phyloP scores from a whole-genome alignment of 2,329 filamentous ascomycete genomes.

The Nannizziopsis arthrosporioides region DNA sequence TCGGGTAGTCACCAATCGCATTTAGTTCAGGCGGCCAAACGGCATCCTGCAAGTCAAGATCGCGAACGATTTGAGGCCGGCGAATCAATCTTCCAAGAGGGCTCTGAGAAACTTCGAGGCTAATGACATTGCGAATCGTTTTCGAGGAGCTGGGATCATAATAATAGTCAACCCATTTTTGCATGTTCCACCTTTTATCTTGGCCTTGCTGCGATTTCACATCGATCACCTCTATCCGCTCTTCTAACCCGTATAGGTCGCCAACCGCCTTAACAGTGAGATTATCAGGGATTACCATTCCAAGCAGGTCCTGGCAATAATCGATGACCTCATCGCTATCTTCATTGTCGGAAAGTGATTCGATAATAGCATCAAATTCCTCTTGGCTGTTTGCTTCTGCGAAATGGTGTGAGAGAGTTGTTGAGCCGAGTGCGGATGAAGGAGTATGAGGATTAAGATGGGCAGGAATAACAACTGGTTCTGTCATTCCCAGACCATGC shows the following conservation, averaged over 20 bases:
- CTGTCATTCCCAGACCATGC: constrained; percentile 50
- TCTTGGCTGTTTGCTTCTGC: constrained; percentile 28
- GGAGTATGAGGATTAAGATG: constrained; percentile 46
- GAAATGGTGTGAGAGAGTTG: constrained; percentile 23
- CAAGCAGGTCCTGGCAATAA: constrained; percentile 52
- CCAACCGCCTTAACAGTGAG: constrained; percentile 53
- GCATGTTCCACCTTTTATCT: constrained; percentile 53
- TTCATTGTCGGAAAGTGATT: constrained; percentile 27
- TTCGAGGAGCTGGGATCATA: constrained; percentile 51
- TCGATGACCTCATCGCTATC: constrained; percentile 40
- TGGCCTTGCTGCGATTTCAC: constrained; percentile 58
- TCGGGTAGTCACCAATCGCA: constrained; percentile 47
- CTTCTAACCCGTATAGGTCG: constrained; percentile 52
- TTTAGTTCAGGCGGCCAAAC: constrained; percentile 42
- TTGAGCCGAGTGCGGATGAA: constrained; percentile 17
- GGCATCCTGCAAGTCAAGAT: constrained; percentile 45
- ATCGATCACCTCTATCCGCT: constrained; percentile 55
- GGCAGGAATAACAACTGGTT: constrained; percentile 56
- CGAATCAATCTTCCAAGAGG: constrained; percentile 50
- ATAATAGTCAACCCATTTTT: constrained; percentile 56
- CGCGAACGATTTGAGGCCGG: constrained; percentile 53
- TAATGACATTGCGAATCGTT: constrained; percentile 57
- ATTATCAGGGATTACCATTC: constrained; percentile 55
- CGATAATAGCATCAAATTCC: constrained; percentile 26
- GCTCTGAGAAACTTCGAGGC: constrained; percentile 55